Evolutionary conservation across 2,329 filamentous ascomycete species (phyloP), one percentile per base, ranked within the genome.

Genomic region (Curvularia verruculosa): DNA sequence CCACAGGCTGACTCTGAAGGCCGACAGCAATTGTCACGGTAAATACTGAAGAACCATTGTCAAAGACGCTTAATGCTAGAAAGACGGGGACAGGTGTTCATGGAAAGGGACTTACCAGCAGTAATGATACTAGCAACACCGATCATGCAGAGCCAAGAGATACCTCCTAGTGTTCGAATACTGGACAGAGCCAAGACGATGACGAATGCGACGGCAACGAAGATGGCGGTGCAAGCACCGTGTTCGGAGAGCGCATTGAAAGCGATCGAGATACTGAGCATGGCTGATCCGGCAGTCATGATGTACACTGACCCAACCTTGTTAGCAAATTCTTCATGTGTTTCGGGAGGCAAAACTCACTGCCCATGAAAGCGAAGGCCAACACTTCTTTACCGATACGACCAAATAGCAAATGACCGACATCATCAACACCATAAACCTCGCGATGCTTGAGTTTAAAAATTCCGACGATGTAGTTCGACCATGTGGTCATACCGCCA

Each of bases 161-260:
- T 57, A 8, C 50, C 47, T 26, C 54, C 54, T 3, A 60, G 41
- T 8, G 58, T 60, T 10, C 49, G 46, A 18, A 60, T 54, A 19
- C 41, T 49, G 12, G 43, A 45, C 6, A 44, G 51, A 39, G 49
- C 44, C 28, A 71, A 58, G 18, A 74, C 73, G 36, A 75, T 54
- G 12, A 76, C 24, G 43, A 59, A 60, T 13, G 62, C 59, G 9
- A 65, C 56, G 12, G 52, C 54, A 10, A 62, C 52, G 18, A 65
- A 66, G 52, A 67, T 55, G 18, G 60, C 66, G 18, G 54, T 56
- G 56, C 68, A 75, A n/a, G 79, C 23, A 18, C 58, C 54, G 41
- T 60, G 58, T 3, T 88, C 24, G 80, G 78, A 67, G 87, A 90
- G 54, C 83, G 78, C 80, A 49, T 59, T 60, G 2, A 55, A 24